A percentile compares a stretch with the other conserved stretches of the same genome.
Conservation (phyloP, 805 yeast species). For the Kazachstania martiniae region DNA sequence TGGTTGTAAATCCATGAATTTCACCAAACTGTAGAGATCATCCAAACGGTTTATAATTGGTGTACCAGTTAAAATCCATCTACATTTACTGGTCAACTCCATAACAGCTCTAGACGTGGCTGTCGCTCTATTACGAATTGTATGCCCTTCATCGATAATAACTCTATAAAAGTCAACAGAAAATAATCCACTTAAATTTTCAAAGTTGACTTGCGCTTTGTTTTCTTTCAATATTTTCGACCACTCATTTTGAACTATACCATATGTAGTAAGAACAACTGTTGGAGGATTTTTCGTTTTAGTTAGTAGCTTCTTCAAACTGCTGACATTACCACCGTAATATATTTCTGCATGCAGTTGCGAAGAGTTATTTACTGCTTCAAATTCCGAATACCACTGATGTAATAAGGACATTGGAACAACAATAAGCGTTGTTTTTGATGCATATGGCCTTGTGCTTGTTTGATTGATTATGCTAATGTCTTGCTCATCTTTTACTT, state of each 20-base stretch:
- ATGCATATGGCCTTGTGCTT: slow-evolving; percentile 40
- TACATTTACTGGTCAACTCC: slow-evolving; percentile 50
- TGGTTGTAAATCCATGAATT: slow-evolving; percentile 72
- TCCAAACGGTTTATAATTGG: slow-evolving; percentile 85
- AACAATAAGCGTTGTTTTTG: slow-evolving; percentile 61
- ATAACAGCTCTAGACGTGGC: slow-evolving; percentile 71
- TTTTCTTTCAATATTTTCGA: slow-evolving; percentile 30
- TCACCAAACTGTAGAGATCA: slow-evolving; percentile 69
- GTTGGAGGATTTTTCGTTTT: slow-evolving; percentile 41
- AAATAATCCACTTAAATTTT: slow-evolving; percentile 43
- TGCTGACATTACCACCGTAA: slow-evolving; percentile 58
- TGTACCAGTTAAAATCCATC: slow-evolving; percentile 88
- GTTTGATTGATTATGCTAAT: background rate
- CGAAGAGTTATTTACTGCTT: slow-evolving; percentile 39
- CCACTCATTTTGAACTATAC: slow-evolving; percentile 74
- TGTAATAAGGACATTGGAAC: slow-evolving; percentile 86
- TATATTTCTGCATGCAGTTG: slow-evolving; percentile 47
- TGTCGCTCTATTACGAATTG: slow-evolving; percentile 67
- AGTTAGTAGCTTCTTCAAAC: slow-evolving; percentile 39
- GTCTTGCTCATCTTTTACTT: slow-evolving; percentile 1
- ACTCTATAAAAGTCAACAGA: slow-evolving; percentile 66
- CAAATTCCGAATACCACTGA: slow-evolving; percentile 84
- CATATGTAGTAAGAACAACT: slow-evolving; percentile 76
- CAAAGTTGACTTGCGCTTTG: slow-evolving; percentile 8
- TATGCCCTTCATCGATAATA: slow-evolving; percentile 85